These are phyloP conservation scores for Diplogelasinospora grovesii DNA, from an alignment of 495 filamentous ascomycete genomes.

Conservation along the genomic window DNA sequence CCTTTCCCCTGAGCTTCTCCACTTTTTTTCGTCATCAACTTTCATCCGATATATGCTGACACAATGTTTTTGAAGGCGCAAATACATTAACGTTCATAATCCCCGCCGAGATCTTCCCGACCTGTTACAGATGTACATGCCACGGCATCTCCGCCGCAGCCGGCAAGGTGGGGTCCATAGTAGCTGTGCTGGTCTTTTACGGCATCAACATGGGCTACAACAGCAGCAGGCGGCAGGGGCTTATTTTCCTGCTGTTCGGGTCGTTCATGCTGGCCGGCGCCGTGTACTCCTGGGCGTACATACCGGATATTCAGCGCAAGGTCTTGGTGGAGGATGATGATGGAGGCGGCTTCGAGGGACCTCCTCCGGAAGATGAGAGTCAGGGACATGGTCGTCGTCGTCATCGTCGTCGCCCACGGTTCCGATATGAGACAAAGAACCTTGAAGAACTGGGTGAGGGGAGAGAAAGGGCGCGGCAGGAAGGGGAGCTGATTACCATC, in stretches of 20 bases:
- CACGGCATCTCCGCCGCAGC: slow-evolving; percentile 82
- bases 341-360: no score
- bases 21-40: background rate
- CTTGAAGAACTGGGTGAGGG: slow-evolving; percentile 32
- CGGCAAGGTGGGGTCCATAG: slow-evolving; percentile 78
- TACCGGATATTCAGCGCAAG: slow-evolving; percentile 26
- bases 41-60: background rate
- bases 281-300: slow-evolving; percentile 29
- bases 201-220: slow-evolving; percentile 33
- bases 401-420: no score
- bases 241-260: slow-evolving; percentile 30
- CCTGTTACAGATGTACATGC: slow-evolving; percentile 74
- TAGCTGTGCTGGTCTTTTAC: slow-evolving; percentile 46
- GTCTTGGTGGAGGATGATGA: slow-evolving; percentile 12
- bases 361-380: no score
- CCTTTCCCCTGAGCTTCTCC: background rate
- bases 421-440: slow-evolving; percentile 18
- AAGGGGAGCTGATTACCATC: slow-evolving; percentile 23
- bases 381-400: background rate
- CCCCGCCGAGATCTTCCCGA: slow-evolving; percentile 85
- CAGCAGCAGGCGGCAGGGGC: slow-evolving; percentile 20
- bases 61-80: slow-evolving; percentile 40
- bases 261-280: slow-evolving; percentile 28
- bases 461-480: slow-evolving; percentile 14
- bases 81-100: slow-evolving; percentile 91